Evolutionary conservation across 2,329 filamentous ascomycete species (phyloP), one percentile per base, ranked within the genome.

Genomic region (Hawksworthiomyces lignivorus): DNA sequence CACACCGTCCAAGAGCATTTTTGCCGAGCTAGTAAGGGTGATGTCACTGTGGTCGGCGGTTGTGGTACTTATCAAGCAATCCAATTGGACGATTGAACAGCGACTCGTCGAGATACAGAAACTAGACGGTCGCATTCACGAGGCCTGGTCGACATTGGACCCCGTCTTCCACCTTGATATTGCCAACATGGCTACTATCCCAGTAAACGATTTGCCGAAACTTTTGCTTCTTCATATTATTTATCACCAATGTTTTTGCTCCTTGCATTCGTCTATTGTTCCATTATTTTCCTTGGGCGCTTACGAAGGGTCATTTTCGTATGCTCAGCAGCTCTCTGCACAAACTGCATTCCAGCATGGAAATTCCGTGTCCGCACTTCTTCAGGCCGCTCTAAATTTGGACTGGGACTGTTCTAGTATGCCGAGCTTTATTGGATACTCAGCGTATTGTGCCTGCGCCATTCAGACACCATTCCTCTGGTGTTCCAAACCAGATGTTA

Each of bases 391-490:
- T 22, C 20, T 21, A 3, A 11, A 45, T 7, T 19, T n/a, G 14
- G 7, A 24, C 34, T 36, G 34, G 34, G 22, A 24, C 20, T 12
- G 19, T 14, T 12, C 34, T 11, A 19, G 22, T 3, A 27, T 27
- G 22, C 34, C 34, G 14, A 49, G 44, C n/a, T 54, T 49, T 20
- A 39, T 54, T 31, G 49, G 47, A 4, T 52, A 51, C 30, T 46
- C 45, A 1, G 50, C 49, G 3, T 54, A 54, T 26, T 51, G 49
- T 15, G 44, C 49, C 2, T 50, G 49, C 15, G 52, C 52, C 1
- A 48, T 54, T 11, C 46, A 51, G 24, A 54, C 51, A 2, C 52
- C 52, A 4, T 54, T 54, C 30, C 39, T 54, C 29, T 50, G 52
- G 50, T 52, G 45, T n/a, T 28, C 38, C 2, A 44, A 52, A 4